Base-by-base conservation (phyloP, 2,329 filamentous ascomycete species). In the Lachnellula willkommii region DNA sequence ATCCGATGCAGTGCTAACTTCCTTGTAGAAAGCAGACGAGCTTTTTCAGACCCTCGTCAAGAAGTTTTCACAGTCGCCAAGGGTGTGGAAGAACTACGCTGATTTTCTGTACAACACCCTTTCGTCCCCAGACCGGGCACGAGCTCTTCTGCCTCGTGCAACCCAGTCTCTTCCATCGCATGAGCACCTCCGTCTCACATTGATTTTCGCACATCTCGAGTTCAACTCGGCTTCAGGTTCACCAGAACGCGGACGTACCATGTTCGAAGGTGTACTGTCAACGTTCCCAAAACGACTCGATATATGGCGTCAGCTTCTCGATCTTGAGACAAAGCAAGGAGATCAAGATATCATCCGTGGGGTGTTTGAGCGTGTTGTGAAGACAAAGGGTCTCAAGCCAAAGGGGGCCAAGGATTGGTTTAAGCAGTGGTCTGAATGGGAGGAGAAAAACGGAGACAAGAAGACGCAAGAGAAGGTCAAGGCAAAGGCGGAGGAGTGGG, bases 81-180 rank as follows among this genome's bases (percentile, higher is more conserved):
- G 85, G 52, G 84, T 96, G 63, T 99, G 92, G 90, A 79, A 88
- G 72, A 96, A 97, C 77, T 97, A 96, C 73, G 93, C 92, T 24
- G 88, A 88, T 66, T 97, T 96, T 80, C 79, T 99, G 54, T 88
- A 96, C 74, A 85, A 87, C 57, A 88, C 83, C 1, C 75, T 83
- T 57, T 77, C 81, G 56, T 80, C 87, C 11, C 82, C 90, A 1
- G 86, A 87, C n/a, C 83, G 85, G 7, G 89, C 86, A 3, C 87
- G 91, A 54, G 84, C 83, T 1, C 82, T 99, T 14, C 83, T 97
- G 5, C 80, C 87, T 2, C 88, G 93, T 43, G 93, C 94, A 15
- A 85, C 88, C 9, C 92, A 97, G 73, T 88, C 89, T 7, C 83
- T 99, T 2, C 85, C 87, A 26, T 71, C 77, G 20, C 80, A 79